Percentiles rank a stretch among this genome's conserved stretches.
phyloP scores from a whole-genome alignment of 1,139 yeast species.

The Magnusiomyces sp. region DNA sequence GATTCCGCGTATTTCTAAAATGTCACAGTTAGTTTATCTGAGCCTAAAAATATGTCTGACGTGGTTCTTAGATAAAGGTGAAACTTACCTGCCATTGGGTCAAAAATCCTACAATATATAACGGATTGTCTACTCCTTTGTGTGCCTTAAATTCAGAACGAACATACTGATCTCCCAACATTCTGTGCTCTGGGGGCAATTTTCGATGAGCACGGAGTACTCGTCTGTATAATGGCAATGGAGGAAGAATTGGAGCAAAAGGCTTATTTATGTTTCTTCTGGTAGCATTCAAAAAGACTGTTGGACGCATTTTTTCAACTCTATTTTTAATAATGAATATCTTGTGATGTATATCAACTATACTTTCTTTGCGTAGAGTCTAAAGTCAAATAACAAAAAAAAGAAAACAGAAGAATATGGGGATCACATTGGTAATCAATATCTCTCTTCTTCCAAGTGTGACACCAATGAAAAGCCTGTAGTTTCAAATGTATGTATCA shows the following conservation, averaged over 20 bases:
- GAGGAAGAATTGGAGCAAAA: conserved; percentile 63
- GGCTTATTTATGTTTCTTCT: conserved; percentile 47
- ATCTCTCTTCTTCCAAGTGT: no score
- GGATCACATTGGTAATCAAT: no score
- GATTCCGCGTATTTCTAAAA: conserved; percentile 49
- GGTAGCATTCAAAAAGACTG: conserved; percentile 37
- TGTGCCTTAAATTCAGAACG: conserved; percentile 88
- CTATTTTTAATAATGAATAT: no score
- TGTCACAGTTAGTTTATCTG: not conserved
- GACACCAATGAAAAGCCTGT: no score
- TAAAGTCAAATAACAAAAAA: no score
- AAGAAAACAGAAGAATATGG: no score
- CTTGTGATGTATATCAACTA: no score
- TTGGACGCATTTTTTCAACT: no score
- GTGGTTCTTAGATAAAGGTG: not conserved
- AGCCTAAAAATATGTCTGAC: no score
- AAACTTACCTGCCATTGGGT: conserved; percentile 74
- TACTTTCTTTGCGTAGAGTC: no score
- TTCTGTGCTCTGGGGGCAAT: conserved; percentile 50
- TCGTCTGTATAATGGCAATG: conserved; percentile 63
- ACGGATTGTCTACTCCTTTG: conserved; percentile 70
- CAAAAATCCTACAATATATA: conserved; percentile 86
- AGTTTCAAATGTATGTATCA: no score
- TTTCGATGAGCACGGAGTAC: conserved; percentile 71
- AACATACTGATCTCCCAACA: conserved; percentile 84